These are phyloP conservation scores for Penicillium sclerotigenum DNA, from an alignment of 2,329 filamentous ascomycete genomes.

Conservation along the genomic window DNA sequence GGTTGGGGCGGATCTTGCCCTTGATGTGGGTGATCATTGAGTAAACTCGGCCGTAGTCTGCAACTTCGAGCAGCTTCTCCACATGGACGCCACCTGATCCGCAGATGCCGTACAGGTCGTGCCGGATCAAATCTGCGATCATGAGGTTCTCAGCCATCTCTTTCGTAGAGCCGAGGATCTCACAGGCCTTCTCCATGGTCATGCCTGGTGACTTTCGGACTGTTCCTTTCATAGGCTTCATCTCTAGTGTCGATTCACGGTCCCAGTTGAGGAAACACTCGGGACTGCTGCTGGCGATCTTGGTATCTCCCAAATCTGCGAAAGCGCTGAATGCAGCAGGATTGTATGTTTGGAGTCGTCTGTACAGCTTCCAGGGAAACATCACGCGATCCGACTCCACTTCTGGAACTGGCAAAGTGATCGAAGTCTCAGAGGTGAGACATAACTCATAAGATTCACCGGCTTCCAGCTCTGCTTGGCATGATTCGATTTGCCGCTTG, in stretches of 20 bases:
- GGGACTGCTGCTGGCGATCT: slow-evolving; percentile 78
- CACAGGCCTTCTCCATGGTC: slow-evolving; percentile 68
- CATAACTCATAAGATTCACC: slow-evolving; percentile 86
- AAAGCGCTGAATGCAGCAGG: slow-evolving; percentile 85
- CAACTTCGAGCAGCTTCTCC: slow-evolving; percentile 75
- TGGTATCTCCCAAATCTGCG: slow-evolving; percentile 65
- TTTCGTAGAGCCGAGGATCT: slow-evolving; percentile 74
- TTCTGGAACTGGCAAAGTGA: slow-evolving; percentile 45
- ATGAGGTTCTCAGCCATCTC: slow-evolving; percentile 95
- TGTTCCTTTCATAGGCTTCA: slow-evolving; percentile 95
- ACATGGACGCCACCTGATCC: slow-evolving; percentile 71
- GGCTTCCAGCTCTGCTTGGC: slow-evolving; percentile 68
- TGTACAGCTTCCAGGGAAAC: slow-evolving; percentile 69
- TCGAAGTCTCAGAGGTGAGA: slow-evolving; percentile 70
- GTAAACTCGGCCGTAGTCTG: slow-evolving; percentile 87
- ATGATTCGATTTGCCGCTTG: slow-evolving; percentile 63
- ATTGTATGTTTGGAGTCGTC: slow-evolving; percentile 65
- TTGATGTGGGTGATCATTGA: slow-evolving; percentile 88
- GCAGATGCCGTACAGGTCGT: slow-evolving; percentile 84
- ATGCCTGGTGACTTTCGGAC: slow-evolving; percentile 71
- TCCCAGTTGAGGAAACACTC: slow-evolving; percentile 81
- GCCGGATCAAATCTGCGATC: slow-evolving; percentile 95
- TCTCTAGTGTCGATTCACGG: slow-evolving; percentile 49
- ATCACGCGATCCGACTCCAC: slow-evolving; percentile 25
- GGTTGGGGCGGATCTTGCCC: slow-evolving; percentile 48